Evolutionary conservation across 345 rosid genomes (phyloP).

Genomic region (Brassica nigra): DNA sequence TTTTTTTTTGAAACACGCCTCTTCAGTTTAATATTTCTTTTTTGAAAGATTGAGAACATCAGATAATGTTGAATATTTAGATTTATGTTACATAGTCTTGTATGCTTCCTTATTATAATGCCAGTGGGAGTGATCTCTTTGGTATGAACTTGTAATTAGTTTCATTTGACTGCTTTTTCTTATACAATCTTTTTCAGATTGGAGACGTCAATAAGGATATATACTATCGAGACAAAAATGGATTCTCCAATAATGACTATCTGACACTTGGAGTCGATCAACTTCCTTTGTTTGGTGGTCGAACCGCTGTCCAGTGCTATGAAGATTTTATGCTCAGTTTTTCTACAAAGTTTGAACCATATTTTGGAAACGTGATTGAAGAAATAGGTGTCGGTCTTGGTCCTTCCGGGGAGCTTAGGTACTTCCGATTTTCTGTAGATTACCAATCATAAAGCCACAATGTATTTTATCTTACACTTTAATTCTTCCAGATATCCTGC

Average conservation of each 20-base stretch:
- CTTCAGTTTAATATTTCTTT: no score
- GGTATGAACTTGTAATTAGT: neutral
- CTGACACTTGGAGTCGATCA: constrained; percentile 71
- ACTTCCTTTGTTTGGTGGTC: constrained; percentile 58
- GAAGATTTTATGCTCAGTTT: constrained; percentile 61
- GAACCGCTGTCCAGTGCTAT: constrained; percentile 70
- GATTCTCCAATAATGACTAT: constrained; percentile 48
- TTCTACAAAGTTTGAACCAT: constrained; percentile 40
- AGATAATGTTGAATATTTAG: no score
- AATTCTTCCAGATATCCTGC: constrained; percentile 60
- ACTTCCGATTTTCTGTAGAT: constrained; percentile 30
- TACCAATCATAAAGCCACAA: constrained; percentile 12
- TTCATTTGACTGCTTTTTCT: neutral
- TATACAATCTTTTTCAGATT: constrained; percentile 44
- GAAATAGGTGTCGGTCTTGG: constrained; percentile 72
- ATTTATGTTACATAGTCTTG: no score
- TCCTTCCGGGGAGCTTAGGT: constrained; percentile 71
- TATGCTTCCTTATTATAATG: no score
- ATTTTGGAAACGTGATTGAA: constrained; percentile 60
- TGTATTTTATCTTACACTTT: constrained; percentile 16
- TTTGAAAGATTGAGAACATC: no score
- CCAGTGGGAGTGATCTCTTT: no score
- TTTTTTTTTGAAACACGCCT: no score
- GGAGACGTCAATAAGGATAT: constrained; percentile 61
- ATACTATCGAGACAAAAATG: constrained; percentile 58